Evolutionary conservation across 2,329 filamentous ascomycete species (phyloP).

Genomic region (Cercospora berteroae): DNA sequence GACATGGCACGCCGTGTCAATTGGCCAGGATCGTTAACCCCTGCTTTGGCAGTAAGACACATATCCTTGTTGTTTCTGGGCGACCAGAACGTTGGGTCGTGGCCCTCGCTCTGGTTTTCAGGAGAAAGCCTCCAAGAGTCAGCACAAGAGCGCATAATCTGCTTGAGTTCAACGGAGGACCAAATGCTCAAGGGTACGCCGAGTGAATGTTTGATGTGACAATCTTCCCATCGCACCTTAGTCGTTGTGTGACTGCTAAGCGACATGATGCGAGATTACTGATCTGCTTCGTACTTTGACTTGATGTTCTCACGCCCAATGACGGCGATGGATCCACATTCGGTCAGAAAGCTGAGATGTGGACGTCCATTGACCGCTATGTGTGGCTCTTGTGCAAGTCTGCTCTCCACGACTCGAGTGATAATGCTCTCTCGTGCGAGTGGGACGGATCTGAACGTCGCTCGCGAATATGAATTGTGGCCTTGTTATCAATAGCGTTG

Average conservation of each 20-base stretch:
- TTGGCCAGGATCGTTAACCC: neutral
- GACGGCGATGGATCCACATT: neutral
- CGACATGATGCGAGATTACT: neutral
- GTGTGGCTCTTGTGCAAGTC: neutral
- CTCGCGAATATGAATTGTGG: neutral
- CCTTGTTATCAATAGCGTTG: neutral
- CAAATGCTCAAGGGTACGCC: neutral
- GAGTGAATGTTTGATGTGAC: neutral
- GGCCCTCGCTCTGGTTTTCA: neutral
- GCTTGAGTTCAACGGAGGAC: neutral
- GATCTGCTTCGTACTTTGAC: neutral
- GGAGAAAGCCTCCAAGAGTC: neutral
- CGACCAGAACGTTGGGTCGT: neutral
- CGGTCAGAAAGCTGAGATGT: neutral
- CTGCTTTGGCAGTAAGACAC: neutral
- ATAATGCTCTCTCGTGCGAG: neutral
- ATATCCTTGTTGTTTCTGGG: neutral
- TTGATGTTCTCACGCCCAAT: neutral
- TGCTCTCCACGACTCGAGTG: neutral
- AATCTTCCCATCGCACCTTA: neutral
- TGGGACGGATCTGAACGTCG: neutral
- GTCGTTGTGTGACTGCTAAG: neutral
- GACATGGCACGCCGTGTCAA: neutral
- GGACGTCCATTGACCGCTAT: neutral
- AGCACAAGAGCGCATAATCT: neutral